Evolutionary conservation across 129 eudicot genomes (phyloP).

Genomic region (Oenanthe sinensis): DNA sequence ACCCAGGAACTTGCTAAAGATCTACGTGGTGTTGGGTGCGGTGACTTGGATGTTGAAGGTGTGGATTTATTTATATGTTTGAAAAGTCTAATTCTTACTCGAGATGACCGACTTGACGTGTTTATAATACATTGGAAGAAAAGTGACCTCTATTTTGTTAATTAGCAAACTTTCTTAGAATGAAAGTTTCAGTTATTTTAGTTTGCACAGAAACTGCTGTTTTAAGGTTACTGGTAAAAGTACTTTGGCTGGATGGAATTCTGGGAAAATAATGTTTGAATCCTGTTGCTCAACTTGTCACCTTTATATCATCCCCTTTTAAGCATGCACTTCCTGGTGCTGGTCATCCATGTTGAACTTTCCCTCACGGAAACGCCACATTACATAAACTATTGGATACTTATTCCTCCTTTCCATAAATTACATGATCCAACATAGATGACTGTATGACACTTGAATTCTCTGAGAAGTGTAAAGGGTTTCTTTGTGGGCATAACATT

Average conservation of each 20-base stretch:
- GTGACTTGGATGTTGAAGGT: constrained; percentile 99
- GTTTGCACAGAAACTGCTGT: not conserved
- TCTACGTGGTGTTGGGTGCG: constrained; percentile 84
- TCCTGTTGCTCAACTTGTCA: not conserved
- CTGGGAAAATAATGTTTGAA: not conserved
- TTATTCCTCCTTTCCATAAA: not conserved
- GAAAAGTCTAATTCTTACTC: not conserved
- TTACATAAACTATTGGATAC: not conserved
- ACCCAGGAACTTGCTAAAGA: constrained; percentile 94
- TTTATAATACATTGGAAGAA: not conserved
- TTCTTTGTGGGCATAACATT: not conserved
- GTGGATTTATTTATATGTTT: constrained; percentile 13
- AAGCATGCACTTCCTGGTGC: not conserved
- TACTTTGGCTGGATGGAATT: not conserved
- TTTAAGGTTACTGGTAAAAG: not conserved
- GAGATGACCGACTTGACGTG: constrained; percentile 12
- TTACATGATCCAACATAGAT: not conserved
- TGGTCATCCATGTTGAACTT: not conserved
- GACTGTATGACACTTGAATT: not conserved
- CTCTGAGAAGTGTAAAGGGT: not conserved
- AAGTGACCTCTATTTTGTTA: not conserved
- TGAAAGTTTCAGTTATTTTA: not conserved
- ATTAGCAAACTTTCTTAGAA: not conserved
- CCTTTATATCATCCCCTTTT: not conserved
- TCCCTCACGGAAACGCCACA: not conserved